These are phyloP conservation scores for Fusarium pseudonygamai DNA, from an alignment of 2,329 filamentous ascomycete species.

Conservation along the genomic window DNA sequence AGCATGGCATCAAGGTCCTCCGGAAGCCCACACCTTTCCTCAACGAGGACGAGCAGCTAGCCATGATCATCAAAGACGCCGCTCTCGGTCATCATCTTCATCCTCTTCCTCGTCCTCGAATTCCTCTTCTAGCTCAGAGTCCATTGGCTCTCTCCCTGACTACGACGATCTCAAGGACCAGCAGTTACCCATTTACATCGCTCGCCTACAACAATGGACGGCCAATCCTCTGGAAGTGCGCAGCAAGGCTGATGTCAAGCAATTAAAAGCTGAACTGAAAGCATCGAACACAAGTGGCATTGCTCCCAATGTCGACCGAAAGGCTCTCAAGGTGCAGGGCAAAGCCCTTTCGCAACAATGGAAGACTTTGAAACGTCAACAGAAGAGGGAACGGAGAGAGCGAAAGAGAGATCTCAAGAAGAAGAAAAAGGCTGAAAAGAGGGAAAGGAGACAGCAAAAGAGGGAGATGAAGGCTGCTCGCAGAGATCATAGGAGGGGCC, in stretches of 20 bases:
- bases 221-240: slow-evolving; percentile 59
- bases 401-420: slow-evolving; percentile 45
- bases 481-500: slow-evolving; percentile 44
- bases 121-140: slow-evolving; percentile 46
- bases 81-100: slow-evolving; percentile 48
- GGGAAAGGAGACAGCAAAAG: slow-evolving; percentile 45
- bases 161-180: slow-evolving; percentile 60
- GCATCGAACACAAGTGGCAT: slow-evolving; percentile 42
- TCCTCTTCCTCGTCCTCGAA: slow-evolving; percentile 48
- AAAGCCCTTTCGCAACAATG: slow-evolving; percentile 56
- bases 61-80: slow-evolving; percentile 22
- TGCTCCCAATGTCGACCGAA: slow-evolving; percentile 36
- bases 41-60: slow-evolving; percentile 18
- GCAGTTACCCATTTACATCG: slow-evolving; percentile 59
- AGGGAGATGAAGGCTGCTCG: slow-evolving; percentile 45
- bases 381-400: slow-evolving; percentile 44
- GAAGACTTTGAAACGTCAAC: slow-evolving; percentile 47
- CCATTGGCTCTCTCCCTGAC: slow-evolving; percentile 63
- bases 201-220: slow-evolving; percentile 59
- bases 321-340: slow-evolving; percentile 54
- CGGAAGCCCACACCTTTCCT: slow-evolving; percentile 8
- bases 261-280: slow-evolving; percentile 56
- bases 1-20: neutral
- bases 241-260: slow-evolving; percentile 56
- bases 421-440: slow-evolving; percentile 46